Conservation (phyloP, 2,329 filamentous ascomycete species). For the Aureobasidium leucospermi region DNA sequence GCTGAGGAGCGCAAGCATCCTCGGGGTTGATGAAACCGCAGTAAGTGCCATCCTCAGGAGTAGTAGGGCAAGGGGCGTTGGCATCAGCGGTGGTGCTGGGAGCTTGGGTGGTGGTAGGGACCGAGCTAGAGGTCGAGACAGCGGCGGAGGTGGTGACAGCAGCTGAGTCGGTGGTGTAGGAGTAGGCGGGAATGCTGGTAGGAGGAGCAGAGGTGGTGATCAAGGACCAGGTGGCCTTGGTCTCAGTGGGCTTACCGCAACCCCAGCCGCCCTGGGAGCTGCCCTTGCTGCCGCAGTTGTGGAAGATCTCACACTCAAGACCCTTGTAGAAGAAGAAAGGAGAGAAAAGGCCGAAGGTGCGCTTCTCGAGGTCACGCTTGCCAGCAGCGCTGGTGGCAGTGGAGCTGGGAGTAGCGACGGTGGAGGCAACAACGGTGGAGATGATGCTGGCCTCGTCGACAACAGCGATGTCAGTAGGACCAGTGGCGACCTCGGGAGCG, state of each 20-base stretch:
- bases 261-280: background rate
- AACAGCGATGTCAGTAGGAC: constrained; percentile 15
- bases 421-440: constrained; percentile 18
- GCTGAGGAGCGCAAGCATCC: constrained; percentile 29
- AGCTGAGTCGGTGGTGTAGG: background rate
- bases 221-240: constrained; percentile 9
- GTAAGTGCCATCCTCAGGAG: constrained; percentile 27
- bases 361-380: constrained; percentile 10
- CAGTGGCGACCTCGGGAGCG: constrained; percentile 17
- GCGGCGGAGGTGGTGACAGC: constrained; percentile 4
- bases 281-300: constrained; percentile 7
- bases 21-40: constrained; percentile 34
- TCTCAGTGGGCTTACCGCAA: background rate
- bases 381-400: constrained; percentile 11
- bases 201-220: constrained; percentile 14
- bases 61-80: constrained; percentile 23
- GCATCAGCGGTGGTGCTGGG: constrained; percentile 20
- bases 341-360: background rate
- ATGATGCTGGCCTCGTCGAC: constrained; percentile 13
- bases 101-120: background rate
- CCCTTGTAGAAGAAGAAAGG: constrained; percentile 12
- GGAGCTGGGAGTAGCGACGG: constrained; percentile 15
- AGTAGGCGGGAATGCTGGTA: constrained; percentile 9
- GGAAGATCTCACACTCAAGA: constrained; percentile 11
- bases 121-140: constrained; percentile 11